A percentile compares a stretch with the other conserved stretches of the same genome.
Evolutionary conservation across 1,139 yeast genomes (phyloP).

Genomic region (Yamadazyma atlantica): DNA sequence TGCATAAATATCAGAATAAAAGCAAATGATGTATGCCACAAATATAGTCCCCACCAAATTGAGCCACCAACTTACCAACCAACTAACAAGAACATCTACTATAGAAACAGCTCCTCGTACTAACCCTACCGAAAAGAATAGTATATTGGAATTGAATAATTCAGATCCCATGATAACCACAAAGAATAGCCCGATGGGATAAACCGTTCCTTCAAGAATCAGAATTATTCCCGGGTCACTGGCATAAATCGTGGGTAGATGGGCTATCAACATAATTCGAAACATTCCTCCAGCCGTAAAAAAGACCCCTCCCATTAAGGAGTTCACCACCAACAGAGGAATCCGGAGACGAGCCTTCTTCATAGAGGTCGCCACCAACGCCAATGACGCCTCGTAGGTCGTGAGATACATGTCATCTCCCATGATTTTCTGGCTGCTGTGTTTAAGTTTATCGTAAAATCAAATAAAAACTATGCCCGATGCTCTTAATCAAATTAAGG

Average conservation of each 20-base stretch:
- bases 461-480: too few species aligned
- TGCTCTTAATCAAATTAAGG: too few species aligned
- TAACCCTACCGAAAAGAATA: conserved; percentile 67
- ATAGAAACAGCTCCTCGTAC: conserved; percentile 68
- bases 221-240: conserved; percentile 55
- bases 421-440: too few species aligned
- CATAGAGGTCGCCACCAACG: conserved; percentile 82
- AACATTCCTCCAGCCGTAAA: conserved; percentile 77
- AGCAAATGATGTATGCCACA: conserved; percentile 62
- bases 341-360: conserved; percentile 68
- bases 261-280: conserved; percentile 54
- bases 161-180: conserved; percentile 76
- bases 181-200: conserved; percentile 69
- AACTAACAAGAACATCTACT: conserved; percentile 60
- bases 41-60: conserved; percentile 65
- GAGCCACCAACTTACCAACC: conserved; percentile 68
- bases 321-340: conserved; percentile 57
- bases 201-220: conserved; percentile 55
- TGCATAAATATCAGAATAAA: conserved; percentile 50
- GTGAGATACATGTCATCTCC: conserved; percentile 60
- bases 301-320: conserved; percentile 67
- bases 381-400: conserved; percentile 77
- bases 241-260: conserved; percentile 40
- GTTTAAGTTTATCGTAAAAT: too few species aligned
- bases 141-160: conserved; percentile 67